Conservation (phyloP, 2,329 filamentous ascomycete species). For the Botrytis fabae region DNA sequence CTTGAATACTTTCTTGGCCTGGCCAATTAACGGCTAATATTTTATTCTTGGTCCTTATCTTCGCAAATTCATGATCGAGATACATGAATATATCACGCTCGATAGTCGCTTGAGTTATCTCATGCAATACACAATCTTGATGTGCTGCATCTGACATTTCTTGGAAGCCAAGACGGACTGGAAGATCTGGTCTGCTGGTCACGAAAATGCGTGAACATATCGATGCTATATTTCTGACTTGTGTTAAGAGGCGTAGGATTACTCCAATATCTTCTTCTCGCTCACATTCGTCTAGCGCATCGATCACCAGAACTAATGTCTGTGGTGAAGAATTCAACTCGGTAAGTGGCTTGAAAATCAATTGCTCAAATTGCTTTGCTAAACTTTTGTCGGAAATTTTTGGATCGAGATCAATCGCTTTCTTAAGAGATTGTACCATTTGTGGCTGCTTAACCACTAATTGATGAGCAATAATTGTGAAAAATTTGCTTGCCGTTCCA, state of each 20-base stretch:
- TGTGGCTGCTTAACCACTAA: conserved; percentile 35
- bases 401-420: conserved; percentile 41
- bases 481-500: conserved; percentile 39
- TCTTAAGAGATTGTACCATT: conserved; percentile 36
- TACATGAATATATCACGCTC: conserved; percentile 28
- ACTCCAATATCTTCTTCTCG: conserved; percentile 29
- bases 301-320: conserved; percentile 33
- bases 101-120: conserved; percentile 26
- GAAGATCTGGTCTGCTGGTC: conserved; percentile 39
- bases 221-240: conserved; percentile 10
- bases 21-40: conserved; percentile 16
- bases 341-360: conserved; percentile 44
- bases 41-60: conserved; percentile 19
- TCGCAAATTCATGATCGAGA: conserved; percentile 25
- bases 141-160: conserved; percentile 18
- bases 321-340: conserved; percentile 3
- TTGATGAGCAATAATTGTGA: conserved; percentile 40
- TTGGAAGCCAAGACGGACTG: conserved; percentile 31
- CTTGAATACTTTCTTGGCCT: conserved; percentile 19
- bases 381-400: conserved; percentile 38
- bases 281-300: conserved; percentile 41
- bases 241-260: conserved; percentile 34
- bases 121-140: conserved; percentile 23
- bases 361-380: conserved; percentile 44
- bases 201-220: conserved; percentile 35